Evolutionary conservation across 192 early-diverging fungal genomes (phyloP).

Genomic region (Oehlia diaphana): DNA sequence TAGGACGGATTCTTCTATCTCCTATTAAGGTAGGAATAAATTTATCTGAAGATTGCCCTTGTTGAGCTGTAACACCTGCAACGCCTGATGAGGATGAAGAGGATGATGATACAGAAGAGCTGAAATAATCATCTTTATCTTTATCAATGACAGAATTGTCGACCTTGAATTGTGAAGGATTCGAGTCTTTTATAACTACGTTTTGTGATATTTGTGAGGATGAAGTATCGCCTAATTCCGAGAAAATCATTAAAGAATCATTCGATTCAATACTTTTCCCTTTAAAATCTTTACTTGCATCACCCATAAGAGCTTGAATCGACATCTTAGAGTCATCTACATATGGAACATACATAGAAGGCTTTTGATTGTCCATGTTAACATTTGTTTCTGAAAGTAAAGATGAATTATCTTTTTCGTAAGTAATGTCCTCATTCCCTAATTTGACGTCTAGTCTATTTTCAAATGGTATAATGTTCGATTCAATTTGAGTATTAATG

Average conservation of each 20-base stretch:
- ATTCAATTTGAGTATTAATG: not conserved
- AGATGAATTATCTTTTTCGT: not conserved
- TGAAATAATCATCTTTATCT: not conserved
- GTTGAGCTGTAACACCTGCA: not conserved
- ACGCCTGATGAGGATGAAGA: not conserved
- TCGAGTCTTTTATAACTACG: not conserved
- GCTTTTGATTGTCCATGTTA: not conserved
- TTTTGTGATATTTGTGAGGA: not conserved
- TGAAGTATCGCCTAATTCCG: not conserved
- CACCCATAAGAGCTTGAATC: not conserved
- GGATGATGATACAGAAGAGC: not conserved
- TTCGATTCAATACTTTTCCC: not conserved
- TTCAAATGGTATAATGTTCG: not conserved
- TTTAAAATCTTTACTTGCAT: not conserved
- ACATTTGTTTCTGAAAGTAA: not conserved
- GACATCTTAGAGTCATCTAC: not conserved
- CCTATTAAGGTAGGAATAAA: not conserved
- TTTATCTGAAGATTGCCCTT: not conserved
- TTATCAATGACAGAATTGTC: not conserved
- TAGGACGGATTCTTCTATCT: slow-evolving; percentile 9
- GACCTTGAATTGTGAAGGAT: not conserved
- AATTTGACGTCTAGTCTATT: not conserved
- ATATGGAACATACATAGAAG: not conserved
- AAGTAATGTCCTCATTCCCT: not conserved
- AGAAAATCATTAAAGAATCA: not conserved